Evolutionary conservation across 192 early-diverging fungal species (phyloP), one percentile per base, ranked within the genome.

Genomic region (Backusella tuberculispora): DNA sequence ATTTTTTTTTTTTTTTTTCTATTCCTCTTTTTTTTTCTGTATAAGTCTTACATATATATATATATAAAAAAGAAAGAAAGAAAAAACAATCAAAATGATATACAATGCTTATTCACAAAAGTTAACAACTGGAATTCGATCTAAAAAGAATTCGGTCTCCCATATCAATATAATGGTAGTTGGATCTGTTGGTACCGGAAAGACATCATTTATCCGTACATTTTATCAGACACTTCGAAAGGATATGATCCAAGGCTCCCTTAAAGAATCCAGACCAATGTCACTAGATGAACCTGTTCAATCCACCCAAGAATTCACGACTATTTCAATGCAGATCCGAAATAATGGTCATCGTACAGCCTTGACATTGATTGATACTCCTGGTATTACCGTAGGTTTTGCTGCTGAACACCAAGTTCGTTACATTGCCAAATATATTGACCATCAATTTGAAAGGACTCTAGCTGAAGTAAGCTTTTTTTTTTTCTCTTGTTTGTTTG

Each of bases 181-280:
- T 76, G 95, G 95, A 65, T 86, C 90, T 72, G 86, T 88, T 26
- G 92, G 94, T 21, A 84, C 95, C 15, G 95, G 95, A 60, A 97
- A 97, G 75, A 95, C 95, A n/a, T 92, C 94, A 4, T 96, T 97
- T 82, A 88, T 97, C 43, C 90, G 95, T 72, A 95, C 95, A 17
- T 85, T 97, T 17, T 94, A 87, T 83, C 92, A 94, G 42, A 83
- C 83, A 19, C 48, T 78, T 37, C 4, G 73, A 46, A 15, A 56
- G 6, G 29, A 73, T 6, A 63, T 78, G 12, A 47, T 78, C 19
- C 56, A 43, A 64, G 69, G 63, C 37, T 68, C 65, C 14, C 37
- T 34, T 40, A 67, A 66, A 15, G 76, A 78, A 69, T 73, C 69
- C 15, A 78, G 43, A 48, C 63, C 71, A 19, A 60, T 46, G 43